These are phyloP conservation scores for Solanum chacoense DNA, from an alignment of 305 asterid species.

Conservation along the genomic window DNA sequence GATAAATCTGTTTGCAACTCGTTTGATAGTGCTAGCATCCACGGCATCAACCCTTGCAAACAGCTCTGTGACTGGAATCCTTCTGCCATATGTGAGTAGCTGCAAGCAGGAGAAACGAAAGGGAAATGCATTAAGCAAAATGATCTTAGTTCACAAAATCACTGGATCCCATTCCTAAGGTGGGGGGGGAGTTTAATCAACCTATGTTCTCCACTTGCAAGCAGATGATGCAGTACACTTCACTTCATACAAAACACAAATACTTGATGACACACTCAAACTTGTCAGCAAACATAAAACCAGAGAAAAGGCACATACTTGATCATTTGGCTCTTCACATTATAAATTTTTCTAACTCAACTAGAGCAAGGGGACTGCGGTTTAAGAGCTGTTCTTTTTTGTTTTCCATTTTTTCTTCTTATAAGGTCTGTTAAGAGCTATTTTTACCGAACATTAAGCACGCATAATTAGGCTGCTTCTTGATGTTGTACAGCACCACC, in stretches of 20 bases:
- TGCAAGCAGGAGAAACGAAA: conserved; percentile 23
- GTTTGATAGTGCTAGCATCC: conserved; percentile 67
- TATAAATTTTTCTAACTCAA: not conserved
- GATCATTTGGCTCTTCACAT: not conserved
- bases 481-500: not conserved
- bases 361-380: not conserved
- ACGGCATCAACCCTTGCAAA: conserved; percentile 91
- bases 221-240: not conserved
- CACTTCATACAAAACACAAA: not conserved
- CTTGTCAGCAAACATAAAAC: not conserved
- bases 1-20: conserved; percentile 84
- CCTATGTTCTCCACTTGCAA: not conserved
- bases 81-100: conserved; percentile 90
- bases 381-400: not conserved
- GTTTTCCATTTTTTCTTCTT: not conserved
- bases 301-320: not conserved
- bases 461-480: not conserved
- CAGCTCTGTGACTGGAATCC: conserved; percentile 82
- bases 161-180: not conserved
- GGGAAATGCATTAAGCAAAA: not conserved
- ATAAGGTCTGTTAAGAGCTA: not conserved
- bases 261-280: not conserved
- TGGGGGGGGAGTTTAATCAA: not conserved
- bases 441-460: not conserved
- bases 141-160: not conserved